These are phyloP conservation scores for Sonneratia caseolaris DNA, from an alignment of 345 rosid species.

Conservation along the genomic window DNA sequence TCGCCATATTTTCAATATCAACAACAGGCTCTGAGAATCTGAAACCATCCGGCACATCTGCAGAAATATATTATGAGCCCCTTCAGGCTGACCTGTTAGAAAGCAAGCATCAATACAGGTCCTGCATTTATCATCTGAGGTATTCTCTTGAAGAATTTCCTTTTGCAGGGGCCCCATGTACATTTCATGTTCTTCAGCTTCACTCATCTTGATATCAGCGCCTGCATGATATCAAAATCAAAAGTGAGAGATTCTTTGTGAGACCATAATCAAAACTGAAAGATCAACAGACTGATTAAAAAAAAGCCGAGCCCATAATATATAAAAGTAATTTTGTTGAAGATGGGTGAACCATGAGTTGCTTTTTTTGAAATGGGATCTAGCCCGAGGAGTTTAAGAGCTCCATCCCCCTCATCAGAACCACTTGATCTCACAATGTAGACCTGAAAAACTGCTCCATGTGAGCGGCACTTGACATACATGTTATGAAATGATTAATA, in stretches of 20 bases:
- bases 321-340: not conserved
- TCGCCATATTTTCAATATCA: slow-evolving; percentile 17
- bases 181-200: not conserved
- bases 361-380: not conserved
- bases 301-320: not conserved
- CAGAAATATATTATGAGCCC: slow-evolving; percentile 2
- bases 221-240: not conserved
- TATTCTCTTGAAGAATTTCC: slow-evolving; percentile 10
- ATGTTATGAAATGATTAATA: not conserved
- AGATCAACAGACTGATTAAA: not conserved
- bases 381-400: slow-evolving; percentile 7
- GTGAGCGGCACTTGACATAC: not conserved
- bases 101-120: slow-evolving; percentile 8
- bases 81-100: slow-evolving; percentile 2
- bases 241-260: not conserved
- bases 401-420: slow-evolving; percentile 10
- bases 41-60: slow-evolving; percentile 9
- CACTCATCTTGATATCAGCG: not conserved
- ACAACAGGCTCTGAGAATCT: slow-evolving; percentile 11
- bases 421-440: slow-evolving; percentile 5
- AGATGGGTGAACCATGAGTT: not conserved
- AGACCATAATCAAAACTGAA: not conserved
- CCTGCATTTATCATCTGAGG: slow-evolving; percentile 13
- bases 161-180: slow-evolving; percentile 5
- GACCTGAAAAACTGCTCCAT: slow-evolving; percentile 7